Evolutionary conservation across 768 basidiomycete species (phyloP).

Genomic region (Brasilioporus rufonigricans): DNA sequence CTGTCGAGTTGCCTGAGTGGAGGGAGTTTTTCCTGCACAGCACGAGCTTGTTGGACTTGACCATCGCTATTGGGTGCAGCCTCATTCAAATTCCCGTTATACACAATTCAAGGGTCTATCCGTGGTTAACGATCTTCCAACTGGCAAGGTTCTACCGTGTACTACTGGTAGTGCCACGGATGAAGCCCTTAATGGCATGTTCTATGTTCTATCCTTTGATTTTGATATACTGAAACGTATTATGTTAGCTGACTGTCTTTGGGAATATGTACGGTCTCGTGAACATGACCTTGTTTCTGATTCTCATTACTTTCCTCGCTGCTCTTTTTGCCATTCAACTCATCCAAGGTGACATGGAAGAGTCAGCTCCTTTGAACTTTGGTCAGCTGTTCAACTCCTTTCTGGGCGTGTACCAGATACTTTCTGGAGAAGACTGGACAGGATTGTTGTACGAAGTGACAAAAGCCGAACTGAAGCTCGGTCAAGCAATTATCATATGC

Average conservation of each 20-base stretch:
- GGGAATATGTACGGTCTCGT: constrained; percentile 87
- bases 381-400: constrained; percentile 83
- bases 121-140: constrained; percentile 91
- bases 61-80: constrained; percentile 70
- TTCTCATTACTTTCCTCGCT: constrained; percentile 83
- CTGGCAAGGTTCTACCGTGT: constrained; percentile 88
- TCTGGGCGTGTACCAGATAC: constrained; percentile 82
- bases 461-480: constrained; percentile 55
- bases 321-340: constrained; percentile 83
- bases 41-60: constrained; percentile 70
- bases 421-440: constrained; percentile 96
- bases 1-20: constrained; percentile 79
- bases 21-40: constrained; percentile 62
- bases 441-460: constrained; percentile 63
- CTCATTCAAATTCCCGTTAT: constrained; percentile 86
- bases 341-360: constrained; percentile 83
- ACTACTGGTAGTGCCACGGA: constrained; percentile 86
- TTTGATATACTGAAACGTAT: constrained; percentile 5
- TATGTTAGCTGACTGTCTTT: constrained; percentile 72
- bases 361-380: constrained; percentile 64
- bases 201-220: neutral
- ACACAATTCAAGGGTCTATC: constrained; percentile 59
- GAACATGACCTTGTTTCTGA: constrained; percentile 90
- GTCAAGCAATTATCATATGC: constrained; percentile 69
- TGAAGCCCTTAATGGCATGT: constrained; percentile 79